Percentiles rank a stretch among this genome's conserved stretches.
phyloP scores from a whole-genome alignment of 2,329 filamentous ascomycete species.

The Monosporascus sp. region DNA sequence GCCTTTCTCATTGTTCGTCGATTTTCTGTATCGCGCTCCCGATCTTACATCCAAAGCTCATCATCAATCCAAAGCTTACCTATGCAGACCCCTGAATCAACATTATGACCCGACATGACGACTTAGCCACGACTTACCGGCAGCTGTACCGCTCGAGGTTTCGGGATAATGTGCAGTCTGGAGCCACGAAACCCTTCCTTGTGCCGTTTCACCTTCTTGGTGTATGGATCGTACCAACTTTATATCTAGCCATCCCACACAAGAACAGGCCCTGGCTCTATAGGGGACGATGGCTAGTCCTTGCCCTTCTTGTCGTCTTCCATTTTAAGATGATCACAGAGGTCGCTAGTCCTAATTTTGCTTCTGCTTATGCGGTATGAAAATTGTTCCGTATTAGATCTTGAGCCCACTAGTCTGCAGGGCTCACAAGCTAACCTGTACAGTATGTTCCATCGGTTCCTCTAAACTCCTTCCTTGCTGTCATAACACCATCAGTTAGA shows the following conservation, averaged over 20 bases:
- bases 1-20: background rate
- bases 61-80: conserved; percentile 1
- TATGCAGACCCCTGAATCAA: conserved; percentile 4
- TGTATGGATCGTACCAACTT: conserved; percentile 41
- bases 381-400: background rate
- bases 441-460: background rate
- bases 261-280: conserved; percentile 45
- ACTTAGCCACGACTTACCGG: conserved; percentile 22
- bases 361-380: conserved; percentile 37
- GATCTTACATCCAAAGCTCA: too few species aligned
- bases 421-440: background rate
- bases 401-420: background rate
- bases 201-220: conserved; percentile 47
- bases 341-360: conserved; percentile 47
- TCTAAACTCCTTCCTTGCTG: too few species aligned
- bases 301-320: conserved; percentile 37
- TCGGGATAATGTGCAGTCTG: conserved; percentile 28
- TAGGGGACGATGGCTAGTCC: conserved; percentile 43
- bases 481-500: too few species aligned
- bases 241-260: conserved; percentile 55
- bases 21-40: background rate
- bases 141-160: conserved; percentile 23
- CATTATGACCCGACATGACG: conserved; percentile 6
- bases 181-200: conserved; percentile 41
- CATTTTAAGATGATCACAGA: conserved; percentile 36